Percentiles rank a stretch among this genome's conserved stretches.
Conservation (phyloP, 495 filamentous ascomycete genomes). For the Aspergillus mulundensis region DNA sequence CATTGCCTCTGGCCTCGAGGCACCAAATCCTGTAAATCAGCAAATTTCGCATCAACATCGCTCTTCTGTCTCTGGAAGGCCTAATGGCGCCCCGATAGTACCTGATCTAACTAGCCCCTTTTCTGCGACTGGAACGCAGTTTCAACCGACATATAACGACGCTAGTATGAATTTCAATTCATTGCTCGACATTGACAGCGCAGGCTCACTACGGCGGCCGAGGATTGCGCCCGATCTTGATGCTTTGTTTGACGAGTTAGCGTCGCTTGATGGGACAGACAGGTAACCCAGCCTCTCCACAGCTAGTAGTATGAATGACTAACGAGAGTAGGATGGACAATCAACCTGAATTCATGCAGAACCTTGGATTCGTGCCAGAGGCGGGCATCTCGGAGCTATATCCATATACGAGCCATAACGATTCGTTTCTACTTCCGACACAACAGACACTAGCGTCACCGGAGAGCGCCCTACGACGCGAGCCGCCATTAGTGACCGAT, state of each 20-base stretch:
- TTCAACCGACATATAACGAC: constrained; percentile 29
- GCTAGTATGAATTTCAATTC: constrained; percentile 26
- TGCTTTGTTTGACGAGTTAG: constrained; percentile 41
- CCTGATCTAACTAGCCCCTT: constrained; percentile 27
- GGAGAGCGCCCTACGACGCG: constrained; percentile 18
- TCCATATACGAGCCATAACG: constrained; percentile 36
- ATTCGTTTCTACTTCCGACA: constrained; percentile 35
- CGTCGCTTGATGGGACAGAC: constrained; percentile 40
- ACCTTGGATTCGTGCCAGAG: constrained; percentile 38
- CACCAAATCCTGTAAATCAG: constrained; percentile 20
- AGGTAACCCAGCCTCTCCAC: constrained; percentile 23
- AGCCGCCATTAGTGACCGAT: constrained; percentile 20
- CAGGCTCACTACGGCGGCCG: constrained; percentile 29
- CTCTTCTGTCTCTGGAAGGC: constrained; percentile 24
- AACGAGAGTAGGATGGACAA: constrained; percentile 29
- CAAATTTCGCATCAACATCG: constrained; percentile 11
- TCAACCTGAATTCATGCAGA: constrained; percentile 43
- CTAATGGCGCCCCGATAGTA: constrained; percentile 20
- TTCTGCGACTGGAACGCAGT: constrained; percentile 21
- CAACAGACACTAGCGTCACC: constrained; percentile 28
- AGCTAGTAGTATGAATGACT: not conserved
- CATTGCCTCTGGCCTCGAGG: constrained; percentile 22
- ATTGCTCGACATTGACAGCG: constrained; percentile 33
- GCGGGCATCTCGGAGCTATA: constrained; percentile 34
- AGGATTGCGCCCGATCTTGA: constrained; percentile 42